Evolutionary conservation across 805 yeast species (phyloP), one percentile per base, ranked within the genome.

Genomic region (Starmerella potacharoeniae): DNA sequence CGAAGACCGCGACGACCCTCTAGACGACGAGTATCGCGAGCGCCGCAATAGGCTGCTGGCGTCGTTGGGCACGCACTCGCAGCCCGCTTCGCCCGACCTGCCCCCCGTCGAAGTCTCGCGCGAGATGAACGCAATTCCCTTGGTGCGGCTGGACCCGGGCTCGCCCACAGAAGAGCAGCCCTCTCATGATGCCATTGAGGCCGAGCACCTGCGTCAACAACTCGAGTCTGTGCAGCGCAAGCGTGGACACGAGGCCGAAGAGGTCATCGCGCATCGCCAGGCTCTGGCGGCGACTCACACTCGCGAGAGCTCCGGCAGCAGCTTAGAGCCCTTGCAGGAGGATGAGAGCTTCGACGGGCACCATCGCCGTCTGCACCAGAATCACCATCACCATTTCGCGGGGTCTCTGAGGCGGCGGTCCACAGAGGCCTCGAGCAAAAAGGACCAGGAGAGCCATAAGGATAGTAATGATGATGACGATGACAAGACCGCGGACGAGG

Each of bases 21-120:
- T 59, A 9, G 63, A 60, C 46, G 52, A 47, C 6, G 65, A 64
- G 45, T 59, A 60, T 30, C 56, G 60, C n/a, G 53, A 52, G 42
- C 54, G 65, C 6, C 60, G 63, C 5, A 53, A 60, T 33, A 47
- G 45, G n/a, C 45, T 62, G 14, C 53, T 62, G 17, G 46, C 56
- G 6, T 44, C 57, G 17, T 7, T 48, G 7, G 58, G 57, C 2
- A 3, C 40, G 16, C 51, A 47, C 17, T 53, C 62, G 16, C 55
- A 46, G 35, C 59, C 58, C 4, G 2, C 55, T 17, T 54, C 59
- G 7, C 56, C 59, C 5, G 35, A 51, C 2, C 16, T 44, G 8
- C 49, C 45, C 1, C 41, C 49, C 5, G n/a, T 30, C 1, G 59
- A 59, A 8, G 56, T 52, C 4, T 11, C 50, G 35, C 49, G 49